phyloP scores from a whole-genome alignment of 2,329 filamentous ascomycete genomes.

The Cordyceps cateniannulata region DNA sequence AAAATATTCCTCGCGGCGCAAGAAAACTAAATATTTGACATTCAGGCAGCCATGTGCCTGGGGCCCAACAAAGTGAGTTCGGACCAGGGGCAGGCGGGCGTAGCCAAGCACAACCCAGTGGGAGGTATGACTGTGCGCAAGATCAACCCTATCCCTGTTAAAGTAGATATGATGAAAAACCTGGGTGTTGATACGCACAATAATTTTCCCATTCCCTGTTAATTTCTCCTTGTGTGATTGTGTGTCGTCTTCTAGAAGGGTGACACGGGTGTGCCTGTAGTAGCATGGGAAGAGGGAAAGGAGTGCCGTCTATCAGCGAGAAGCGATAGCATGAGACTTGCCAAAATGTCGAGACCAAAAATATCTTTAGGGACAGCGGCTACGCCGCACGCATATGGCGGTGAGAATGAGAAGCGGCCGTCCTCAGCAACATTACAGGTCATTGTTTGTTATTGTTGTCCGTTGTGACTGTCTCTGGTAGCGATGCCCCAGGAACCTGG shows the following conservation, averaged over 20 bases:
- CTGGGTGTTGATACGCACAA: not conserved
- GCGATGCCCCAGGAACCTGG: constrained; percentile 3
- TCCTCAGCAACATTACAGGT: not conserved
- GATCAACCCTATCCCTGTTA: constrained; percentile 8
- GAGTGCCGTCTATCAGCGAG: not conserved
- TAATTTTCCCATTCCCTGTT: not conserved
- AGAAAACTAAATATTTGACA: not conserved
- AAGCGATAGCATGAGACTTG: not conserved
- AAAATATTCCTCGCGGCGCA: not conserved
- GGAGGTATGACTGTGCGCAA: not conserved
- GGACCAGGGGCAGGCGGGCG: not conserved
- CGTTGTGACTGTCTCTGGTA: not conserved
- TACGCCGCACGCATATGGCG: not conserved
- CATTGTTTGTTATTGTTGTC: constrained; percentile 10
- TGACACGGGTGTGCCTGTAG: not conserved
- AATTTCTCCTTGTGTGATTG: not conserved
- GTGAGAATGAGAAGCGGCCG: not conserved
- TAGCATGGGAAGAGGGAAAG: not conserved
- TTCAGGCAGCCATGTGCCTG: constrained; percentile 11
- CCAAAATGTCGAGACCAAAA: not conserved
- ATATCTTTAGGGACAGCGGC: not conserved
- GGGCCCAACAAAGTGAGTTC: not conserved
- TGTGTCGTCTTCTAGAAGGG: not conserved
- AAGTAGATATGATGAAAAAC: constrained; percentile 1
- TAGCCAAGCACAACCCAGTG: not conserved